phyloP scores from a whole-genome alignment of 1,284 basidiomycete species.

The Cystobasidiaceae sp. region DNA sequence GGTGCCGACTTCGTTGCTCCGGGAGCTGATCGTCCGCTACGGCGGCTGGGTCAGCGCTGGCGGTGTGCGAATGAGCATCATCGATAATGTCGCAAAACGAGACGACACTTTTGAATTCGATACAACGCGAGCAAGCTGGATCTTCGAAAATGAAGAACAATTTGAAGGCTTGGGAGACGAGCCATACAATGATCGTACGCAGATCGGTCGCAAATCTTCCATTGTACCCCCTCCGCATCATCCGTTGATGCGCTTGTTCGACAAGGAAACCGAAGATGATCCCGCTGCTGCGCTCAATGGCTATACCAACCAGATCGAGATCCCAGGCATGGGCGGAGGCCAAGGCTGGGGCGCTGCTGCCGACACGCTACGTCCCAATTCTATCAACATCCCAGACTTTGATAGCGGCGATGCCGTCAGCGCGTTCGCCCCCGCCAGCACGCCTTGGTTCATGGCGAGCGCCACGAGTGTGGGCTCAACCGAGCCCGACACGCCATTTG shows the following conservation, averaged over 20 bases:
- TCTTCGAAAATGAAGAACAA: conserved; percentile 28
- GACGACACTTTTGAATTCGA: conserved; percentile 31
- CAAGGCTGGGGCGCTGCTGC: conserved; percentile 1
- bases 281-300: neutral
- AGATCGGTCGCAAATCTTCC: conserved; percentile 16
- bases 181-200: conserved; percentile 24
- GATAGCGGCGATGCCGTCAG: conserved; percentile 28
- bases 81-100: conserved; percentile 49
- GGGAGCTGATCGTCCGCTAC: conserved; percentile 74
- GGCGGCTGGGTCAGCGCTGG: conserved; percentile 71
- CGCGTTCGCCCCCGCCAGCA: conserved; percentile 12
- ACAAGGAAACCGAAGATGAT: conserved; percentile 36
- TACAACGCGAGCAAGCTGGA: conserved; percentile 30
- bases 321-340: conserved; percentile 21
- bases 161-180: conserved; percentile 30
- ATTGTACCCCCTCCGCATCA: conserved; percentile 22
- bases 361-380: conserved; percentile 7
- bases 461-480: conserved; percentile 10
- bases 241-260: conserved; percentile 41
- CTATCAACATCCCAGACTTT: conserved; percentile 31
- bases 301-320: conserved; percentile 3
- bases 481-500: neutral
- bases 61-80: conserved; percentile 72
- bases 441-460: conserved; percentile 18
- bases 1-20: conserved; percentile 64